These are phyloP conservation scores for Lentinula novae-zelandiae DNA, from an alignment of 1,284 basidiomycete genomes.

Conservation along the genomic window DNA sequence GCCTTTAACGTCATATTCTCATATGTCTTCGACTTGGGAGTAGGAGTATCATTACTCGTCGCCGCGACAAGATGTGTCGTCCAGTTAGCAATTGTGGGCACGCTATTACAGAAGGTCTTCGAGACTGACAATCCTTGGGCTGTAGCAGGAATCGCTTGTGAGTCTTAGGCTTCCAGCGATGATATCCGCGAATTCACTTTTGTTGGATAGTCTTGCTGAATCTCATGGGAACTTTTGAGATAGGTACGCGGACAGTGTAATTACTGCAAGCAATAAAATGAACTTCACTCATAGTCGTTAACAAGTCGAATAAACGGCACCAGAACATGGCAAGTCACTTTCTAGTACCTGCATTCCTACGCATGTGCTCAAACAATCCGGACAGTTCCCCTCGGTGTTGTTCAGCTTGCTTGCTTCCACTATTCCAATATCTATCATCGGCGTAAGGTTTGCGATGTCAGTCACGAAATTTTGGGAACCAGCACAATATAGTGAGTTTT, in stretches of 20 bases:
- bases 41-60: slow-evolving; percentile 65
- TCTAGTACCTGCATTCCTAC: background rate
- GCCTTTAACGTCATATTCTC: slow-evolving; percentile 63
- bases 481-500: slow-evolving; percentile 64
- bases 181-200: background rate
- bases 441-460: slow-evolving; percentile 74
- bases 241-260: slow-evolving; percentile 33
- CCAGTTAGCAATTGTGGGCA: slow-evolving; percentile 72
- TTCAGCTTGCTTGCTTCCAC: slow-evolving; percentile 71
- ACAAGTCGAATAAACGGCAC: slow-evolving; percentile 75
- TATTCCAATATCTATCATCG: slow-evolving; percentile 77
- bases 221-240: slow-evolving; percentile 67
- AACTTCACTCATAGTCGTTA: slow-evolving; percentile 38
- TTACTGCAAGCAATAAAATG: slow-evolving; percentile 17
- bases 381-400: slow-evolving; percentile 68
- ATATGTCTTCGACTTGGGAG: slow-evolving; percentile 57
- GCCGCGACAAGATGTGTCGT: slow-evolving; percentile 72
- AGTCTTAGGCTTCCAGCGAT: slow-evolving; percentile 23
- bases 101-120: slow-evolving; percentile 72
- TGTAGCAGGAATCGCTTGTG: slow-evolving; percentile 70
- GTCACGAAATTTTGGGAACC: slow-evolving; percentile 79
- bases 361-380: background rate
- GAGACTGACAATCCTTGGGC: slow-evolving; percentile 70
- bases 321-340: slow-evolving; percentile 57
- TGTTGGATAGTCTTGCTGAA: slow-evolving; percentile 57